Base-by-base conservation (phyloP, 495 filamentous ascomycete genomes). In the Talaromyces liani region DNA sequence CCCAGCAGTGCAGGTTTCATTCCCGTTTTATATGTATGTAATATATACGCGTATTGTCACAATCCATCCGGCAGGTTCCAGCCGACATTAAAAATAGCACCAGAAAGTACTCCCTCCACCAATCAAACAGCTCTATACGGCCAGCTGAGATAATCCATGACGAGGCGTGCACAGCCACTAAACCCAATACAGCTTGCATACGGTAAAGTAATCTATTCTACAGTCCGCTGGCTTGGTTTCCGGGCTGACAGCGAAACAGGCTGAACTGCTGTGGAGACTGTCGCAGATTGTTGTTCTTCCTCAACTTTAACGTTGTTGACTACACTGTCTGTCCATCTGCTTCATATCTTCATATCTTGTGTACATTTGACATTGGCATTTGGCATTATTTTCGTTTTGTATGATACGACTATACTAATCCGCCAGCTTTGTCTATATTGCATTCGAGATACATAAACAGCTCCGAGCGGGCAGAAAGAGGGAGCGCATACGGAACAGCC, bases 221-320 rank as follows among this genome's bases (percentile, higher is more conserved):
- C 45, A 20, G 45, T 20, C 49, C 49, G 49, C n/a, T 25, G 53
- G 27, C 53, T 25, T 27, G 22, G 53, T 56, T 56, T 56, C 53
- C 53, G n/a, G 53, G 53, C 53, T 56, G 53, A 56, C 53, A 16
- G n/a, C 53, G 27, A 22, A 29, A 18, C 18, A 49, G 18, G 45
- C 10, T 18, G 45, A 49, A 18, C 16, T 20, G 16, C n/a, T 49
- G 20, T 27, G 20, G 53, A 27, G 12, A 25, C 20, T 25, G 51
- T 56, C 53, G 53, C 53, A 27, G 53, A 56, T 27, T 56, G 53
- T 56, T 56, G 53, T 56, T 56, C 53, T 56, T 25, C 53, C 25
- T 39, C 34, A 20, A 8, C 27, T 22, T 56, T 31, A 22, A 18
- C 24, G n/a, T 3, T 22, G 22, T 56, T 27, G 20, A 27, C 53